A percentile compares a stretch with the other conserved stretches of the same genome.
Conservation (phyloP, 371 early-diverging fungal genomes). For the Fennellomyces sp. region DNA sequence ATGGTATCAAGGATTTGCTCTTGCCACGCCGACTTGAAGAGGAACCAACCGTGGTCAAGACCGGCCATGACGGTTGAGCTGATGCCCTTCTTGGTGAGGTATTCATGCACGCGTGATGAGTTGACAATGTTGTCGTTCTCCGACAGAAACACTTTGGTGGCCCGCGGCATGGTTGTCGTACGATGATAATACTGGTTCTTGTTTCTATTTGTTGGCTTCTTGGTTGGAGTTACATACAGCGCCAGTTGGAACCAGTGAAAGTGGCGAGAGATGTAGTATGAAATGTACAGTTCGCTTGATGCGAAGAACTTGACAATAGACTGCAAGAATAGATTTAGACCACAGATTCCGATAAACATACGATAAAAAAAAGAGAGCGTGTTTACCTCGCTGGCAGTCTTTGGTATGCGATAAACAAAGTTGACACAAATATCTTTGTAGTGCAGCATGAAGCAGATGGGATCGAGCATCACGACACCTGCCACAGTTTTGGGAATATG, state of each 20-base stretch:
- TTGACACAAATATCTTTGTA: slow-evolving; percentile 67
- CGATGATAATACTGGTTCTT: background rate
- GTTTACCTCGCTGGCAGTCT: slow-evolving; percentile 58
- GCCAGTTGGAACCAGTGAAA: slow-evolving; percentile 70
- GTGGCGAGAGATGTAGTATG: slow-evolving; percentile 66
- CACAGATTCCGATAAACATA: background rate
- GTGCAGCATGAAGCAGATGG: slow-evolving; percentile 73
- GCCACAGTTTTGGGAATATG: slow-evolving; percentile 46
- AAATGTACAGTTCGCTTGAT: slow-evolving; percentile 69
- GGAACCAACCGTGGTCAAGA: slow-evolving; percentile 58
- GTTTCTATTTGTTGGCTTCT: slow-evolving; percentile 9
- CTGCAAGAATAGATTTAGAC: slow-evolving; percentile 10
- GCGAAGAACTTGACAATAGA: slow-evolving; percentile 68
- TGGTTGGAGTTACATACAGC: slow-evolving; percentile 46
- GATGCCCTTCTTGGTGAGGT: slow-evolving; percentile 47
- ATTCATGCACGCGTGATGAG: slow-evolving; percentile 42
- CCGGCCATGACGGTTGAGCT: slow-evolving; percentile 50
- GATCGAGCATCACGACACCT: slow-evolving; percentile 63
- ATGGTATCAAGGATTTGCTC: slow-evolving; percentile 34
- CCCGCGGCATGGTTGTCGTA: slow-evolving; percentile 25
- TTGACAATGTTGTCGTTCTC: slow-evolving; percentile 57
- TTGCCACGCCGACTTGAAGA: slow-evolving; percentile 47
- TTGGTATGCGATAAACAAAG: slow-evolving; percentile 69
- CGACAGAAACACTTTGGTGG: slow-evolving; percentile 46
- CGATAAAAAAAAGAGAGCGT: background rate